A percentile compares a stretch with the other conserved stretches of the same genome.
Evolutionary conservation across 768 basidiomycete species (phyloP).

Genomic region (Epithele typhae): DNA sequence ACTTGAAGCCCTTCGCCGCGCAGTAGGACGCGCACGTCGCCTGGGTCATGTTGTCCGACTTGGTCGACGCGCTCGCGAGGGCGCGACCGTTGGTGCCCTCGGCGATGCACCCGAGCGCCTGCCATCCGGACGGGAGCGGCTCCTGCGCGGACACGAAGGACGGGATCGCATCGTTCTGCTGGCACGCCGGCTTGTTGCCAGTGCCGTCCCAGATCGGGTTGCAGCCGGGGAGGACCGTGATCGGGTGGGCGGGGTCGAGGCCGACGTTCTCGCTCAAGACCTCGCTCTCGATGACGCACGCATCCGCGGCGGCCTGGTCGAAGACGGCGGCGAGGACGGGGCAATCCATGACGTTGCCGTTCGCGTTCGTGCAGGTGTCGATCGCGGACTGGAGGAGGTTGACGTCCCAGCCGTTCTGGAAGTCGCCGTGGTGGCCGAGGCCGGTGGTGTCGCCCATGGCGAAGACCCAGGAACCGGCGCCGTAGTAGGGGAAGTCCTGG

Average conservation of each 20-base stretch:
- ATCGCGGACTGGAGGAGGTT: constrained; percentile 19
- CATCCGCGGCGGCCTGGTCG: constrained; percentile 15
- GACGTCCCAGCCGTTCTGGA: constrained; percentile 21
- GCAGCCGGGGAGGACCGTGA: constrained; percentile 22
- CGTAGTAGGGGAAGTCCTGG: constrained; percentile 13
- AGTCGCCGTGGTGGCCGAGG: constrained; percentile 23
- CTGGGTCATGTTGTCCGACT: constrained; percentile 18
- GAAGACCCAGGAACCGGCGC: constrained; percentile 18
- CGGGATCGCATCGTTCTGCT: constrained; percentile 6
- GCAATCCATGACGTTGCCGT: constrained; percentile 22
- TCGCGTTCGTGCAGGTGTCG: constrained; percentile 21
- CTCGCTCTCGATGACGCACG: constrained; percentile 16
- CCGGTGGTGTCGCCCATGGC: constrained; percentile 22
- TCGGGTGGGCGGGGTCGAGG: background rate
- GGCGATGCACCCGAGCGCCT: constrained; percentile 20
- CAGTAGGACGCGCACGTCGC: constrained; percentile 21
- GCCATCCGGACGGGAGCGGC: constrained; percentile 17
- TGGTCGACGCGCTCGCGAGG: constrained; percentile 16
- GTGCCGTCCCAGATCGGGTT: constrained; percentile 18
- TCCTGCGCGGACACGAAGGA: constrained; percentile 9
- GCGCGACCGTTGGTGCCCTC: constrained; percentile 23
- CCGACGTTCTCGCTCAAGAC: constrained; percentile 18
- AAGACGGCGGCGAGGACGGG: constrained; percentile 17
- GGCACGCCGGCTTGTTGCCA: constrained; percentile 7
- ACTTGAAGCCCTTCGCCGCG: constrained; percentile 19